Base-by-base conservation (phyloP, 305 asterid genomes). In the Ajuga reptans region DNA sequence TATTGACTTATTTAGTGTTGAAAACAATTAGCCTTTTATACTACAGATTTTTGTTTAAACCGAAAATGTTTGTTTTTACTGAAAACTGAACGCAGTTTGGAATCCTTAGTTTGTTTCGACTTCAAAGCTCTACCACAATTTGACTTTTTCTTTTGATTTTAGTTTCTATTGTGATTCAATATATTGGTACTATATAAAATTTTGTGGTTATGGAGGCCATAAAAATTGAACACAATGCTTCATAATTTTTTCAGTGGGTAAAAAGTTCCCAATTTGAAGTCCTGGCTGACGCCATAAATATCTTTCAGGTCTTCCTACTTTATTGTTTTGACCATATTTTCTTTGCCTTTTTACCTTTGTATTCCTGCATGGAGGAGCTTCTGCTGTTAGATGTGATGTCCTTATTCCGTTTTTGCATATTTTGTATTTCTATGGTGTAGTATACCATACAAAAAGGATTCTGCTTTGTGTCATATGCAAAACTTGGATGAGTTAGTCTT, bases 331-430 rank as follows among this genome's bases (percentile, higher is more conserved):
- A 67, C 18, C 24, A 29, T 51, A 41, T 11, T 60, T 52, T 1
- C 43, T 45, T 12, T 12, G 42, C 34, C 41, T 59, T 49, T 56
- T n/a, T 41, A 10, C 9, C 41, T 21, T 3, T 10, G 37, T 34
- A 21, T 34, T 74, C 36, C 37, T 43, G 10, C 27, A 5, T 59
- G 52, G 71, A 63, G 45, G 73, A 66, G 69, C 50, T 49, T 66
- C 64, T 9, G 11, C 55, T 37, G n/a, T 17, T 9, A 43, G 17
- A 41, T 47, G 16, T 31, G 62, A n/a, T 11, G 46, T 64, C 34
- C 11, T 65, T 66, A 9, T 64, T 1, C 51, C 36, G 47, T 51
- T 65, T 24, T 52, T 15, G 37, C 33, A n/a, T 21, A 50, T 70
- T 46, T 37, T 18, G 18, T 41, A 29, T 39, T 18, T 41, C 7